A percentile compares a stretch with the other conserved stretches of the same genome.
Conservation (phyloP, 1,284 basidiomycete genomes). For the Apiotrichum siamense region DNA sequence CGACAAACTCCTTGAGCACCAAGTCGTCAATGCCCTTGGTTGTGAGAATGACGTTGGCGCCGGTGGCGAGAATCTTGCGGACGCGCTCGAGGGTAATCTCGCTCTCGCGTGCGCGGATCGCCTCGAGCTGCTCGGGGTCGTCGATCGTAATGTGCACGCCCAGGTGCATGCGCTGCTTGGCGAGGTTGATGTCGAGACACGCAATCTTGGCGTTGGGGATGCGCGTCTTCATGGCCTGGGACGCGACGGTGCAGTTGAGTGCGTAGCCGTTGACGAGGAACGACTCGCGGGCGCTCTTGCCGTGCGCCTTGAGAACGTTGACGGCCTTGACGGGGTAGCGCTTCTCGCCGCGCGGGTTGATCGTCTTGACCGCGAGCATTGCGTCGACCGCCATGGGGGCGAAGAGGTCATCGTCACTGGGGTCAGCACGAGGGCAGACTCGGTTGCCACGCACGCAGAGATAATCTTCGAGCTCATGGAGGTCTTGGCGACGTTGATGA, state of each 20-base stretch:
- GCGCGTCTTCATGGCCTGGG: constrained; percentile 98
- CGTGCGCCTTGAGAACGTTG: constrained; percentile 98
- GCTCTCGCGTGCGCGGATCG: constrained; percentile 88
- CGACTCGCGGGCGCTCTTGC: constrained; percentile 90
- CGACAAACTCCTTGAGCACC: constrained; percentile 97
- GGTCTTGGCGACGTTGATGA: constrained; percentile 97
- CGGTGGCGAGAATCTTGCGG: constrained; percentile 89
- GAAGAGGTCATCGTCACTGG: constrained; percentile 94
- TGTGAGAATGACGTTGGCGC: constrained; percentile 94
- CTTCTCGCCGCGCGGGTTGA: constrained; percentile 89
- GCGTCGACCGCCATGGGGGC: constrained; percentile 98
- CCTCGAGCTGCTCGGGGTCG: constrained; percentile 92
- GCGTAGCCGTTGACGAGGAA: constrained; percentile 95
- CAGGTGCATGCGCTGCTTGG: constrained; percentile 95
- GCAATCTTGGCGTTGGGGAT: constrained; percentile 93
- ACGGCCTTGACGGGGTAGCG: constrained; percentile 99
- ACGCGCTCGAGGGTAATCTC: constrained; percentile 96
- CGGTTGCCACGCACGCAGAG: constrained; percentile 63
- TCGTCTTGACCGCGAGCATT: constrained; percentile 94
- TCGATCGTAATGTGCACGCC: constrained; percentile 98
- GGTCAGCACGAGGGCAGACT: constrained; percentile 1
- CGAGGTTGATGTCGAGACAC: constrained; percentile 95
- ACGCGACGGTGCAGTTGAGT: constrained; percentile 96
- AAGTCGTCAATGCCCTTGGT: constrained; percentile 99
- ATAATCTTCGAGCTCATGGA: constrained; percentile 99